Evolutionary conservation across 441 rosid genomes (phyloP), one percentile per base, ranked within the genome.

Genomic region (Lepidium campestre): DNA sequence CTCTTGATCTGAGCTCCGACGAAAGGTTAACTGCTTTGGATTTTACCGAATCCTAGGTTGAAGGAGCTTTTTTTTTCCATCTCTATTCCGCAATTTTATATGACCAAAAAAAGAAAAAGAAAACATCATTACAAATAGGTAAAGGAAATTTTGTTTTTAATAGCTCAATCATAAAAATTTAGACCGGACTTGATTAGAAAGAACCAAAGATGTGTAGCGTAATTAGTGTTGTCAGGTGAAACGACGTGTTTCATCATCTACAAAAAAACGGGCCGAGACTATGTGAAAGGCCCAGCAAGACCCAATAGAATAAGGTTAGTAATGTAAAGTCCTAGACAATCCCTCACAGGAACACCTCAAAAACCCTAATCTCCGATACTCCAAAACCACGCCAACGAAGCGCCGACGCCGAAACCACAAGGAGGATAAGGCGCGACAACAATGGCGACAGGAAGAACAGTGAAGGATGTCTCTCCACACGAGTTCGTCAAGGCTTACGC

Each of bases 401-500:
- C 75, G 75, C 76, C 76, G 71, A 50, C 76, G 66, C 61, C 61
- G 74, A 37, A 34, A 55, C 74, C n/a, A 68, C 54, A 17, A 57
- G 53, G 44, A 52, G 36, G 40, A 29, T 42, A 25, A 62, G 71
- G 42, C 32, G 48, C 17, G 8, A 17, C 4, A 27, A 67, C 68
- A 59, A 80, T 75, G 76, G 79, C 66, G 73, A 61, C 84, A 23
- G 84, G 81, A 0, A 80, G 35, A 40, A 75, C 76, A 0, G 81
- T 75, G 47, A 79, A 78, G 65, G 80, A 68, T 70, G 84, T 80
- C 13, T 78, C 84, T 29, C 84, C 84, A 10, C 82, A 78, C 77
- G 82, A 78, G 62, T 80, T 80, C 39, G 82, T 80, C 44, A 80
- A 80, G 73, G 84, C 84, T 39, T 80, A 80, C 46, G 76, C 84